Percentiles rank a stretch among this genome's conserved stretches.
Conservation (phyloP, 208 protist species). For the Crithidia acanthocephali region DNA sequence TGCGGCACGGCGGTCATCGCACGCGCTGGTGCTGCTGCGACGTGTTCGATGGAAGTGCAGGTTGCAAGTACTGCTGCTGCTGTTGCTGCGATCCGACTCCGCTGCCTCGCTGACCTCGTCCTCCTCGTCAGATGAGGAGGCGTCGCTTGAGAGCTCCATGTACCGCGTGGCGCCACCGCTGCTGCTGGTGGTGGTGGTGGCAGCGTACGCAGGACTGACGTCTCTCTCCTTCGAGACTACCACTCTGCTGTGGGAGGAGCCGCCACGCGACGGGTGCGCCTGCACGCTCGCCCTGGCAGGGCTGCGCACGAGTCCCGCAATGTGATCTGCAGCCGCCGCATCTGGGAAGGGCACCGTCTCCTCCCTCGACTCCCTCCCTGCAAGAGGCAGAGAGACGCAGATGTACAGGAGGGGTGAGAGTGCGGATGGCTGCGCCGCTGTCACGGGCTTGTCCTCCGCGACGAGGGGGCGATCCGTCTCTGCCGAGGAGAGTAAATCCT, state of each 20-base stretch:
- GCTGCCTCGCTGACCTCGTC: not conserved
- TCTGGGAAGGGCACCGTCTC: not conserved
- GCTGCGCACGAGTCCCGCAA: conserved; percentile 12
- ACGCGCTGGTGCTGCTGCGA: not conserved
- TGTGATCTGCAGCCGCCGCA: not conserved
- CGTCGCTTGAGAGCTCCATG: not conserved
- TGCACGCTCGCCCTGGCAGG: not conserved
- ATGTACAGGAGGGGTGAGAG: conserved; percentile 22
- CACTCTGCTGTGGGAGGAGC: not conserved
- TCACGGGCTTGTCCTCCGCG: not conserved
- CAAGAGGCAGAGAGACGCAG: conserved; percentile 8
- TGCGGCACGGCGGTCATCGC: not conserved
- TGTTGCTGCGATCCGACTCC: not conserved
- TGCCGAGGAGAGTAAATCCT: conserved; percentile 18
- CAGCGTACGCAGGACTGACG: not conserved
- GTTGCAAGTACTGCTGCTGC: conserved; percentile 4
- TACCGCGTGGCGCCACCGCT: not conserved
- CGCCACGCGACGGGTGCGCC: not conserved
- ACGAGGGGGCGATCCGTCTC: conserved; percentile 11
- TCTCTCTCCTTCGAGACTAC: not conserved
- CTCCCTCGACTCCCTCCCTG: not conserved
- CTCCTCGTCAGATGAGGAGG: not conserved
- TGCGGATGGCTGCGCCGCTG: not conserved
- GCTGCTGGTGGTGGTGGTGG: too few species aligned
- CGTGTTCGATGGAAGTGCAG: not conserved